Evolutionary conservation across 129 eudicot species (phyloP).

Genomic region (Logfia minima): DNA sequence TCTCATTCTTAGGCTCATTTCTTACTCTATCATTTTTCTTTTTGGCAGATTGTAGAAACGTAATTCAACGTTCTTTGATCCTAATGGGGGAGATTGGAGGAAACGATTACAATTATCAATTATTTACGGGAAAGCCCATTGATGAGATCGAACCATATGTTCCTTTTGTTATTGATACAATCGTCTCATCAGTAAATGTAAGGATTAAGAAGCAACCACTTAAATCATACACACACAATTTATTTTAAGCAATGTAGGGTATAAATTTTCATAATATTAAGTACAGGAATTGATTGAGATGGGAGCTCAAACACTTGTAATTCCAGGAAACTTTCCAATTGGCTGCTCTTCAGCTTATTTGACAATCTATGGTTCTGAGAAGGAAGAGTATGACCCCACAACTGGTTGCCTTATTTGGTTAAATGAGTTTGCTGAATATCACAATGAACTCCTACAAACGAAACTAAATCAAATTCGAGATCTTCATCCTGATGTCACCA

Average conservation of each 20-base stretch:
- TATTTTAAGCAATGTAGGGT: neutral
- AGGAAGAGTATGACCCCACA: conserved; percentile 42
- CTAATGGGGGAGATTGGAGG: conserved; percentile 80
- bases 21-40: no score
- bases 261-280: neutral
- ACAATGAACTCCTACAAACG: conserved; percentile 35
- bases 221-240: neutral
- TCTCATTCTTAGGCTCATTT: no score
- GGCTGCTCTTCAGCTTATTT: conserved; percentile 30
- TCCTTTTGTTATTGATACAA: conserved; percentile 36
- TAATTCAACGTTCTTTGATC: conserved; percentile 42
- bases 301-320: conserved; percentile 31
- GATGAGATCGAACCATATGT: conserved; percentile 24
- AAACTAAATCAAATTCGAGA: conserved; percentile 29
- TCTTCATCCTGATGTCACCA: conserved; percentile 39
- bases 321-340: conserved; percentile 40
- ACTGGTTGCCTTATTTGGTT: conserved; percentile 42
- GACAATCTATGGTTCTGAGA: conserved; percentile 1
- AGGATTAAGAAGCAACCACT: conserved; percentile 9
- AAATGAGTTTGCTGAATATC: conserved; percentile 41
- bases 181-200: conserved; percentile 19
- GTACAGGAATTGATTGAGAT: conserved; percentile 27
- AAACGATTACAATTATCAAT: conserved; percentile 54
- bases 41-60: conserved; percentile 39
- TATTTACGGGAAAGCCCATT: conserved; percentile 17